Base-by-base conservation (phyloP, 306 rosid species). In the Malus domestica region DNA sequence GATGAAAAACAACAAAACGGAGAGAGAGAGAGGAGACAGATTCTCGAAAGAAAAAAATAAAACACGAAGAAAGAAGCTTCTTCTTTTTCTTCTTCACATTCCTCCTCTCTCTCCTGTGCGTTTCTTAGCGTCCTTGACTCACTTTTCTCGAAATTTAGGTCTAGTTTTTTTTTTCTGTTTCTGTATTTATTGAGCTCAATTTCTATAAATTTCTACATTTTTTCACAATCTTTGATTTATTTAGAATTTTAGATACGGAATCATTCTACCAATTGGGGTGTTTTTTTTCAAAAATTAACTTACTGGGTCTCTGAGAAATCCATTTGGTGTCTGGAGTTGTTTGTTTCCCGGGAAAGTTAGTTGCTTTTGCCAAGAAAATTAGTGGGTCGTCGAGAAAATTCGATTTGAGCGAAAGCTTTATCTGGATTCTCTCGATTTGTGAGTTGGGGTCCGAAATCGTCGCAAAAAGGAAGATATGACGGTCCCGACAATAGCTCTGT, bases 401-500 rank as follows among this genome's bases (percentile, higher is more conserved):
- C 61, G 10, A 38, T 58, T 57, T 35, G 25, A 12, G 0, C 23
- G 9, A n/a, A 27, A 22, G 25, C 35, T 14, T 33, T 72, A 2
- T 71, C 65, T 20, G 33, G 14, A 14, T 30, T 3, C 14, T 60
- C 68, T 73, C 38, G 67, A 61, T 4, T 73, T 57, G 52, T 44
- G 78, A 59, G 75, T 65, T 40, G 65, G 67, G 59, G 19, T 13
- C 66, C 73, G 19, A 65, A 58, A 16, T 30, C 38, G 35, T 15
- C 33, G 10, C 68, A 42, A 46, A 16, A 23, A 18, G 45, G 60
- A 46, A 79, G 59, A 76, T 81, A 90, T 96, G 98, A 88, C 87
- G 73, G 98, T 92, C 20, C 96, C 99, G 4, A 89, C 97, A 5
- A 90, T 92, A 66, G 93, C 97, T 33, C 81, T 96, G 2, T 92